Evolutionary conservation across 2,329 filamentous ascomycete species (phyloP).

Genomic region (Fusarium pseudocircinatum): DNA sequence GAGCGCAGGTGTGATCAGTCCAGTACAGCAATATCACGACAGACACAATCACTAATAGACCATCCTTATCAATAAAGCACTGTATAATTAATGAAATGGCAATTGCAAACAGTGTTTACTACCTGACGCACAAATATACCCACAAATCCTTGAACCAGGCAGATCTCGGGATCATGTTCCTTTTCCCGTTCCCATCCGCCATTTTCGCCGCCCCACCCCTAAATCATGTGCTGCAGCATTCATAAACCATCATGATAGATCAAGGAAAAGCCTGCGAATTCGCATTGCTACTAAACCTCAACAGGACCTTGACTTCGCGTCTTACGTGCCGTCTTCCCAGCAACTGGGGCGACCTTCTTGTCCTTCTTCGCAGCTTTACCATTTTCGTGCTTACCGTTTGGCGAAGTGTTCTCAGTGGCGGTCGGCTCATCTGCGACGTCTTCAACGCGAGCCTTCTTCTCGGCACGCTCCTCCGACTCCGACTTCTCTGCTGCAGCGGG

Average conservation of each 20-base stretch:
- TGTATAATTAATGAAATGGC: neutral
- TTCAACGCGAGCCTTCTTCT: conserved; percentile 55
- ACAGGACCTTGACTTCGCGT: conserved; percentile 55
- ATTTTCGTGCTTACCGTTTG: conserved; percentile 43
- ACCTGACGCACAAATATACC: conserved; percentile 32
- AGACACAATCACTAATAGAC: neutral
- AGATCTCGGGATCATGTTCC: conserved; percentile 17
- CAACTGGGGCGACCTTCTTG: conserved; percentile 47
- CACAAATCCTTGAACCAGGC: conserved; percentile 15
- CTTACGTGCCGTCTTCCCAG: conserved; percentile 53
- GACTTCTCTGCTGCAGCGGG: conserved; percentile 31
- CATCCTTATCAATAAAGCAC: neutral
- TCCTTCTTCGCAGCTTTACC: conserved; percentile 47
- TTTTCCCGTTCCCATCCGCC: conserved; percentile 22
- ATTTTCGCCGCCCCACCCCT: conserved; percentile 37
- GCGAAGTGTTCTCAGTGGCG: conserved; percentile 24
- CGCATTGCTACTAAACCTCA: conserved; percentile 34
- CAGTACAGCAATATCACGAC: neutral
- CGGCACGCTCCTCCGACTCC: conserved; percentile 44
- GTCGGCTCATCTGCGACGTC: conserved; percentile 40
- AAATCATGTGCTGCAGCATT: conserved; percentile 7
- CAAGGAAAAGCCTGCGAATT: neutral
- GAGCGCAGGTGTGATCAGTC: neutral
- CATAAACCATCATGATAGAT: conserved; percentile 11
- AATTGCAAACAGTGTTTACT: conserved; percentile 24